These are phyloP conservation scores for Puccinia novopanici DNA, from an alignment of 1,284 basidiomycete species.

Conservation along the genomic window DNA sequence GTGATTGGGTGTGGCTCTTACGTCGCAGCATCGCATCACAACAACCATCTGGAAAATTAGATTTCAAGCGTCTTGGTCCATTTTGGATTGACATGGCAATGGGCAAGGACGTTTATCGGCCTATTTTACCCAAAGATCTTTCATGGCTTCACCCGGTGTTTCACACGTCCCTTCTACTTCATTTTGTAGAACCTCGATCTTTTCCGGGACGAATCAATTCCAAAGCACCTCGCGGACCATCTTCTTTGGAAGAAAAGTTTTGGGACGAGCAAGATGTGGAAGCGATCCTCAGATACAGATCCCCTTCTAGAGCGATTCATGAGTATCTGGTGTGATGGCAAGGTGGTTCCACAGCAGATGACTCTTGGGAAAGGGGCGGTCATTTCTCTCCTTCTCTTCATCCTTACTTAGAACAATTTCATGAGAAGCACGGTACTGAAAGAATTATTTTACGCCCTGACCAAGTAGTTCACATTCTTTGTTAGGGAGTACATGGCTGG, in stretches of 20 bases:
- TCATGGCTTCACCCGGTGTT: constrained; percentile 8
- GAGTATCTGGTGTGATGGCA: not conserved
- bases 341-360: not conserved
- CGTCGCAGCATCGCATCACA: not conserved
- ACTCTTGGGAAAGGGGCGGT: constrained; percentile 12
- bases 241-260: not conserved
- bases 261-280: not conserved
- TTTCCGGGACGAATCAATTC: not conserved
- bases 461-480: not conserved
- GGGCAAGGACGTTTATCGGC: not conserved
- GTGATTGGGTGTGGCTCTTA: constrained; percentile 15
- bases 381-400: not conserved
- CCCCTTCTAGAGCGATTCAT: not conserved
- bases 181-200: not conserved
- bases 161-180: not conserved
- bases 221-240: not conserved
- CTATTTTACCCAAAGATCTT: not conserved
- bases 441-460: not conserved
- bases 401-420: not conserved
- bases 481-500: no score
- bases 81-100: not conserved
- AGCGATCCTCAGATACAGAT: not conserved
- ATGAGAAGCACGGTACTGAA: not conserved
- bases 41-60: not conserved
- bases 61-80: not conserved